Evolutionary conservation across 2,329 filamentous ascomycete species (phyloP), one percentile per base, ranked within the genome.

Genomic region (Chaetothyriales sp.): DNA sequence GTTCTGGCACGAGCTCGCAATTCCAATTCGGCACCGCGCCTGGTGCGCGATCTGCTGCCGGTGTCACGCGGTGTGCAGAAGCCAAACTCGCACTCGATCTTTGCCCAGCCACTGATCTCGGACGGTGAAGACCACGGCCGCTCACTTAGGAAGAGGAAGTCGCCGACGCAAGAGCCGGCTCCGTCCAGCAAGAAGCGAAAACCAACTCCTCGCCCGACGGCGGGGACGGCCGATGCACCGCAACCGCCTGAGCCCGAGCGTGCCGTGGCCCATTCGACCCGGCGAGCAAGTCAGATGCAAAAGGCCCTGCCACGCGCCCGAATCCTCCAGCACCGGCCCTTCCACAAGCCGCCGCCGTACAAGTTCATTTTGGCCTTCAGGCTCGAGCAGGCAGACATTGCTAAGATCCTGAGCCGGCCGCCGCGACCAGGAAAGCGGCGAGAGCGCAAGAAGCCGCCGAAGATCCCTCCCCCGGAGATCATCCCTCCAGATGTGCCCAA

Each of bases 111-210:
- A 3, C 47, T 60, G 28, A 56, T 60, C n/a, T 49, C 51, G 36
- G 59, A 60, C 10, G 57, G 53, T 36, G 59, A 60, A 70, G 84
- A 90, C 65, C 84, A 83, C 45, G 81, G 86, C 7, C 81, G 87
- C 49, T 78, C 84, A 28, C 70, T 94, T 53, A 78, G 89, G 53
- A 94, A 94, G 68, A 80, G 89, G 49, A 94, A 90, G 66, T 82
- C 86, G 18, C 87, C 86, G 1, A 83, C 84, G 2, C 72, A 77
- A 10, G 77, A 79, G 51, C 72, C 60, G 12, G 45, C 47, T 12
- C 49, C 54, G 18, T 43, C 49, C 3, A 53, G 59, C 28, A 60
- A 59, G 53, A 55, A 52, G 19, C 52, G 55, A 28, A 59, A 54
- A 43, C 55, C 53, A 12, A 58, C 56, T 18, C 53, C 53, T 5